Conservation (phyloP, 2,329 filamentous ascomycete species). For the Periconia sp. region DNA sequence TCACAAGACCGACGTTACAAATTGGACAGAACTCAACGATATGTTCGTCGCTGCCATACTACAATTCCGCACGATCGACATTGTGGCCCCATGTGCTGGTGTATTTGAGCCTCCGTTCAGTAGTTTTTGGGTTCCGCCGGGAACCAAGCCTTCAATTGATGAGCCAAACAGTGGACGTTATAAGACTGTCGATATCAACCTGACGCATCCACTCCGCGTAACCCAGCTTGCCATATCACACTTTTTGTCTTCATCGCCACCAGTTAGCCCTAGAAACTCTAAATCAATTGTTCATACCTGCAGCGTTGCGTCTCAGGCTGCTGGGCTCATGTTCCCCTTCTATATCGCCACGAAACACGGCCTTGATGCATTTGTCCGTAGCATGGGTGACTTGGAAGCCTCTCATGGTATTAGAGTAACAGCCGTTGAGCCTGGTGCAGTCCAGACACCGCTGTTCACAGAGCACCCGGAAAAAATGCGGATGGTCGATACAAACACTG, state of each 20-base stretch:
- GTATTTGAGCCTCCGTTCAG: conserved; percentile 55
- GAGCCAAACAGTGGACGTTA: conserved; percentile 30
- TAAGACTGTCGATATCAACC: conserved; percentile 52
- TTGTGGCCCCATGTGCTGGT: conserved; percentile 57
- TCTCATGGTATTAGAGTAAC: conserved; percentile 62
- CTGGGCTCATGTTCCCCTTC: conserved; percentile 47
- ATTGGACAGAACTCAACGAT: conserved; percentile 41
- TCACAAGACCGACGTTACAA: conserved; percentile 50
- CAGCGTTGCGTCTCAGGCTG: conserved; percentile 52
- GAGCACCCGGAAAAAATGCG: conserved; percentile 66
- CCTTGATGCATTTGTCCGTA: conserved; percentile 57
- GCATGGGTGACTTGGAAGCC: conserved; percentile 56
- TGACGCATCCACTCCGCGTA: conserved; percentile 55
- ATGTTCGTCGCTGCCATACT: conserved; percentile 39
- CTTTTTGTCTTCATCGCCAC: conserved; percentile 48
- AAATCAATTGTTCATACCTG: conserved; percentile 54
- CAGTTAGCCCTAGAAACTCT: conserved; percentile 47
- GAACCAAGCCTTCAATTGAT: conserved; percentile 44
- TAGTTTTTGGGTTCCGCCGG: conserved; percentile 58
- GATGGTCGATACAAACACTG: conserved; percentile 54
- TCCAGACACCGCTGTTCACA: conserved; percentile 67
- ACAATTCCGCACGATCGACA: conserved; percentile 48
- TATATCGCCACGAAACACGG: conserved; percentile 56
- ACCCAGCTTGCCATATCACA: conserved; percentile 55
- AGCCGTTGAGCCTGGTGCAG: conserved; percentile 65